These are phyloP conservation scores for Acanthamoeba royreba DNA, from an alignment of 208 protist species.

Conservation along the genomic window DNA sequence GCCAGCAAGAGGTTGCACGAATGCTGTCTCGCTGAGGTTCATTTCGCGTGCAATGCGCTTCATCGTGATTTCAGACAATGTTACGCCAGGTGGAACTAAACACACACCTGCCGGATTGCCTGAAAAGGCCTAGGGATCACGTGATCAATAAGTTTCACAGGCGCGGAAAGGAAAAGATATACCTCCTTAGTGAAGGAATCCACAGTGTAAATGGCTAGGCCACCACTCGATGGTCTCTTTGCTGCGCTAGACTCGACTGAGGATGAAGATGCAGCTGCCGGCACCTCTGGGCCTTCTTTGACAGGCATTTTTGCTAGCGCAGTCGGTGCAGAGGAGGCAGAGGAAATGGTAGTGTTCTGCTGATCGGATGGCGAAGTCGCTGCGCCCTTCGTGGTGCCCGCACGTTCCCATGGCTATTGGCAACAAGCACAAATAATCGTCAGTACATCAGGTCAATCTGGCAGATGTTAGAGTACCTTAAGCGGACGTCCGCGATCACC, in stretches of 20 bases:
- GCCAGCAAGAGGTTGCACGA: not conserved
- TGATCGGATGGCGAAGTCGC: not conserved
- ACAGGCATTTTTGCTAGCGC: no score
- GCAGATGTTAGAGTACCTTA: not conserved
- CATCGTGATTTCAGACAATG: not conserved
- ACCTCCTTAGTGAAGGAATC: not conserved
- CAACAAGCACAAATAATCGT: not conserved
- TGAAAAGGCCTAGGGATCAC: not conserved
- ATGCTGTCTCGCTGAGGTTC: conserved; percentile 39
- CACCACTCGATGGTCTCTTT: not conserved
- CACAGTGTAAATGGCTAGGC: not conserved
- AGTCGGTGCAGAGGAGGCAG: not conserved
- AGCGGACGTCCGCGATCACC: not conserved
- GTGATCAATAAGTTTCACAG: not conserved
- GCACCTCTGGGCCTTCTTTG: not conserved
- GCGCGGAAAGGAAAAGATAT: not conserved
- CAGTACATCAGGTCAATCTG: not conserved
- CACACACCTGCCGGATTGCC: conserved; percentile 50
- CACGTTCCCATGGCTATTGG: not conserved
- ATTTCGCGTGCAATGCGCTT: conserved; percentile 48
- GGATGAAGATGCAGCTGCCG: not conserved
- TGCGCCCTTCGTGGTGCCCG: not conserved
- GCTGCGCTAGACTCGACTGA: not conserved
- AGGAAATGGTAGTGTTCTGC: not conserved
- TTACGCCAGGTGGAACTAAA: not conserved